Evolutionary conservation across 768 basidiomycete species (phyloP).

Genomic region (Boletus bicolor): DNA sequence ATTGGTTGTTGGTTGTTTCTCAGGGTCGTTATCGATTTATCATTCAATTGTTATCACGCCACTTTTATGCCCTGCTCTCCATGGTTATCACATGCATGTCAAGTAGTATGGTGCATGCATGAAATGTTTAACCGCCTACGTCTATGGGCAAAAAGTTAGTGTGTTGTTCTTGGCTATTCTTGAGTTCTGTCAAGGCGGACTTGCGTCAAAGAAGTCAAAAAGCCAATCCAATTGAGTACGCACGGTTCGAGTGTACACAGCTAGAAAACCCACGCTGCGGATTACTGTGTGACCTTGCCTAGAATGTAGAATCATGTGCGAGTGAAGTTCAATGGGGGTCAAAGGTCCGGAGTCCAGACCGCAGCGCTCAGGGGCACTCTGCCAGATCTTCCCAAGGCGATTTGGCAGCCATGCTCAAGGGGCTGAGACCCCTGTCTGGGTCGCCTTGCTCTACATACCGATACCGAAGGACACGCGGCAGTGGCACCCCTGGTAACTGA

Average conservation of each 20-base stretch:
- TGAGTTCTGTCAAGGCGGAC: not conserved
- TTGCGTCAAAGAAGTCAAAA: not conserved
- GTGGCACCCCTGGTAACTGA: not conserved
- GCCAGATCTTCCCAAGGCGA: not conserved
- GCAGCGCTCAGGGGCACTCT: not conserved
- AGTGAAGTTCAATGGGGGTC: not conserved
- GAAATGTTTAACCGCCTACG: not conserved
- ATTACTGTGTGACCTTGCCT: constrained; percentile 2
- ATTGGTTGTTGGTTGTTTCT: constrained; percentile 15
- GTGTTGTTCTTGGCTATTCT: not conserved
- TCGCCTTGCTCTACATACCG: no score
- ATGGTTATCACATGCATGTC: not conserved
- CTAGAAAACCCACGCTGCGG: constrained; percentile 8
- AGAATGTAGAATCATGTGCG: not conserved
- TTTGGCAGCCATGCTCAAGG: not conserved
- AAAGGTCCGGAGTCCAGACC: not conserved
- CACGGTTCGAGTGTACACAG: not conserved
- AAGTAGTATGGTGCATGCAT: not conserved
- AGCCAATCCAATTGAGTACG: not conserved
- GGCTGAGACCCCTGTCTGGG: not conserved
- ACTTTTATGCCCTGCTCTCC: not conserved
- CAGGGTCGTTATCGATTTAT: constrained; percentile 15
- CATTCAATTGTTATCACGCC: constrained; percentile 1
- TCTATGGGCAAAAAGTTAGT: constrained; percentile 1
- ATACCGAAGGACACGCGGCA: not conserved